Evolutionary conservation across 2,329 filamentous ascomycete genomes (phyloP), one percentile per base, ranked within the genome.

Genomic region (Alternaria ventricosa): DNA sequence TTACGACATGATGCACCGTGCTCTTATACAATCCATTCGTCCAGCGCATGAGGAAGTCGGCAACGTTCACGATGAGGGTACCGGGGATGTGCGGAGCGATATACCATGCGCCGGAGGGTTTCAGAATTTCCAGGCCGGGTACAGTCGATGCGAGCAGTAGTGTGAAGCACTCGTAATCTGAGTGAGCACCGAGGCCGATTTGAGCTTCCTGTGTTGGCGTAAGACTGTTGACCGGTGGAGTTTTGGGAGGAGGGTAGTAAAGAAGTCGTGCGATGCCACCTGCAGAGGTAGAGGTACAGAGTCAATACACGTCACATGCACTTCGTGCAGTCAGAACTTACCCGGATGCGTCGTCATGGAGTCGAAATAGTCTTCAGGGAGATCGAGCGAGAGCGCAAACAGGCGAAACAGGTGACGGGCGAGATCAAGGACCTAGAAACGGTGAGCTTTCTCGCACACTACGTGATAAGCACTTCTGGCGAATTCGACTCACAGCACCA

Each of bases 31-130:
- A 61, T 18, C 83, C 84, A 58, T 87, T 87, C 1, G 84, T 85
- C 75, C 83, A 84, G 15, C 84, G 79, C 79, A 84, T 84, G 64
- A 87, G 71, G 57, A 82, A 84, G 67, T 87, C 84, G 6, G 80
- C 85, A 18, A 86, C 82, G 56, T 87, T 87, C n/a, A 87, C 82
- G 15, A 87, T 83, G 49, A 86, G 79, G 0, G 84, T 79, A 1
- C 78, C 81, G 1, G 78, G 76, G 1, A 84, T 70, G 3, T 83
- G 82, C 5, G 69, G 65, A 0, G 83, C 75, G 5, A 69, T 51
- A 33, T 75, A 72, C 77, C 77, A 80, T 5, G 67, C 45, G 1
- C 72, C 74, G 2, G 71, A 72, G 2, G 75, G 75, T 4, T 72
- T 75, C 25, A 80, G 67, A 22, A 80, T 75, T 45, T 80, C 77